phyloP scores from a whole-genome alignment of 352 stramenopile species.

The Globisporangium abappressorium region DNA sequence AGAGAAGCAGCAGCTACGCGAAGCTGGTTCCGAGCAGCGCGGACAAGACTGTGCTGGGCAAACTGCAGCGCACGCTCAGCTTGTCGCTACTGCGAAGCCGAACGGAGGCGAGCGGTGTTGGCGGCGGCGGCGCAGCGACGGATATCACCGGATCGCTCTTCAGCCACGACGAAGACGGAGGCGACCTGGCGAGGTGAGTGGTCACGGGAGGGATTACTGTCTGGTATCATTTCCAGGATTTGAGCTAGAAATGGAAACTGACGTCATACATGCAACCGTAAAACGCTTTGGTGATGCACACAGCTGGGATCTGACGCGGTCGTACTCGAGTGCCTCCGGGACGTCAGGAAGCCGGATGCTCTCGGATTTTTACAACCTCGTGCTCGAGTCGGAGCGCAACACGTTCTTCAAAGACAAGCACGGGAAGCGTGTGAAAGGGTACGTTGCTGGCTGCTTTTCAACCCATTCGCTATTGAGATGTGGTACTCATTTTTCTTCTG shows the following conservation, averaged over 20 bases:
- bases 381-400: conserved; percentile 70
- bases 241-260: background rate
- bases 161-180: conserved; percentile 9
- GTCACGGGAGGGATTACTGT: background rate
- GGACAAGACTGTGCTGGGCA: conserved; percentile 43
- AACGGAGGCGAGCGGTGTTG: conserved; percentile 6
- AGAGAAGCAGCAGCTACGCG: conserved; percentile 8
- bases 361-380: conserved; percentile 77
- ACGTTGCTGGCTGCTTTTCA: background rate
- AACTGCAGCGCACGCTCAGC: conserved; percentile 56
- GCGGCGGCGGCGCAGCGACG: background rate
- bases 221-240: background rate
- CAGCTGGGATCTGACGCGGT: conserved; percentile 40
- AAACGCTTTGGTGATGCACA: background rate
- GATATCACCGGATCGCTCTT: conserved; percentile 4
- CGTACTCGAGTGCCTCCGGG: conserved; percentile 42
- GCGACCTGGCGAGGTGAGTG: conserved; percentile 13
- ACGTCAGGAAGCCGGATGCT: conserved; percentile 73
- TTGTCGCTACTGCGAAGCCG: conserved; percentile 23
- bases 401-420: conserved; percentile 56
- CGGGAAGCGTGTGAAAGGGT: conserved; percentile 54
- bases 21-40: conserved; percentile 9
- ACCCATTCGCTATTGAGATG: background rate
- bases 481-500: background rate
- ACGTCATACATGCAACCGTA: background rate